Evolutionary conservation across 805 yeast species (phyloP).

Genomic region (Teunomyces lycoperdinae): DNA sequence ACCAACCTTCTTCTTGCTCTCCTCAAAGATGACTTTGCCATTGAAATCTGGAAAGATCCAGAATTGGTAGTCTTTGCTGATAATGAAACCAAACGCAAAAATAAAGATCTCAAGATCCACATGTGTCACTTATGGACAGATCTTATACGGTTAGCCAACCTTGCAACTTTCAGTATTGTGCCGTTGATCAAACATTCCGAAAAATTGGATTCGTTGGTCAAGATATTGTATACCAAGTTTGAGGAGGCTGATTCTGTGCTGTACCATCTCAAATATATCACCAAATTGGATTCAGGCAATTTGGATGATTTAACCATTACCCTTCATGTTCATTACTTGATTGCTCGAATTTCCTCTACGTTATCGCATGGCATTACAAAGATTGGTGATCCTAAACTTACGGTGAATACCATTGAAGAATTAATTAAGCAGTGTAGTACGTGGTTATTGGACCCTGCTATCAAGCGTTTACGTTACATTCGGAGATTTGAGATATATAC

Average conservation of each 20-base stretch:
- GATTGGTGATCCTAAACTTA: slow-evolving; percentile 19
- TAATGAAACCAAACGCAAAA: slow-evolving; percentile 14
- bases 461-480: slow-evolving; percentile 12
- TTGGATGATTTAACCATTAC: slow-evolving; percentile 16
- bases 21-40: slow-evolving; percentile 11
- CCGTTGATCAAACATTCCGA: slow-evolving; percentile 22
- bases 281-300: slow-evolving; percentile 11
- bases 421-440: slow-evolving; percentile 22
- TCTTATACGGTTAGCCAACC: slow-evolving; percentile 30
- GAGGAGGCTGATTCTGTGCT: slow-evolving; percentile 20
- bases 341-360: slow-evolving; percentile 23
- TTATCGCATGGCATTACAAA: slow-evolving; percentile 21
- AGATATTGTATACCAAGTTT: slow-evolving; percentile 16
- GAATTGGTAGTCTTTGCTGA: slow-evolving; percentile 18
- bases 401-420: slow-evolving; percentile 15
- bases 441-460: slow-evolving; percentile 22
- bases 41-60: slow-evolving; percentile 37
- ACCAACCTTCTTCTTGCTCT: slow-evolving; percentile 16
- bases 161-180: slow-evolving; percentile 21
- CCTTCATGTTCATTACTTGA: slow-evolving; percentile 26
- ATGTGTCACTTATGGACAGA: slow-evolving; percentile 35
- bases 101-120: slow-evolving; percentile 24
- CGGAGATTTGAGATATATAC: slow-evolving; percentile 17
- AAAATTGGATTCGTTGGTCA: slow-evolving; percentile 16
- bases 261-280: slow-evolving; percentile 21